Evolutionary conservation across 2,329 filamentous ascomycete genomes (phyloP).

Genomic region (Exserohilum rostratum): DNA sequence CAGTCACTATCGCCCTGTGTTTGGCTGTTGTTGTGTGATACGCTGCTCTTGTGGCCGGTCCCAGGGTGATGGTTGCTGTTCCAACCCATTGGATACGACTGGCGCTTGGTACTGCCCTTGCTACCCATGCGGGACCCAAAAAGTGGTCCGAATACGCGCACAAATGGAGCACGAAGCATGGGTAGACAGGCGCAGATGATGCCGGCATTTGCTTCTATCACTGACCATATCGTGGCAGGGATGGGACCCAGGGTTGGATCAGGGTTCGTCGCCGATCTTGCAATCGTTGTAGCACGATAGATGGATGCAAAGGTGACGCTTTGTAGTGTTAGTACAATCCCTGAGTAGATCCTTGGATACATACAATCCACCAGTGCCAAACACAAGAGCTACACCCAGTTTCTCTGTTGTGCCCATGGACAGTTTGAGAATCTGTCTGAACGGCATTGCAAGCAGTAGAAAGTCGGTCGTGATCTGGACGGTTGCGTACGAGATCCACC

Average conservation of each 20-base stretch:
- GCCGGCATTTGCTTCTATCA: constrained; percentile 35
- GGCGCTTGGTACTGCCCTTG: constrained; percentile 14
- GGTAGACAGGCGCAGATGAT: no score
- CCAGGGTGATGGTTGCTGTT: constrained; percentile 7
- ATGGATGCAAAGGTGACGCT: constrained; percentile 36
- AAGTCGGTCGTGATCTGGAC: constrained; percentile 31
- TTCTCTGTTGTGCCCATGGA: constrained; percentile 31
- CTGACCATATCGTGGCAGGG: constrained; percentile 31
- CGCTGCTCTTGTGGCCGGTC: constrained; percentile 13
- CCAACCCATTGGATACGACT: constrained; percentile 21
- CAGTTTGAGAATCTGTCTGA: constrained; percentile 24
- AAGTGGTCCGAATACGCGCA: constrained; percentile 28
- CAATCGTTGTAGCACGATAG: constrained; percentile 33
- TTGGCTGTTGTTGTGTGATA: constrained; percentile 13
- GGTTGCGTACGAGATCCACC: constrained; percentile 34
- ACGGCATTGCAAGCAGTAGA: constrained; percentile 26
- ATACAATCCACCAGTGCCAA: constrained; percentile 32
- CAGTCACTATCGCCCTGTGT: constrained; percentile 27
- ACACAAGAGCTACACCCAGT: constrained; percentile 28
- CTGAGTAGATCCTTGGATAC: neutral
- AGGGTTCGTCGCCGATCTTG: constrained; percentile 25
- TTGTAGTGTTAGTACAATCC: constrained; percentile 3
- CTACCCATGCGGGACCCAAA: constrained; percentile 14
- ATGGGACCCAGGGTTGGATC: constrained; percentile 34
- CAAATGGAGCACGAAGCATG: constrained; percentile 32